These are phyloP conservation scores for Aspergillus sclerotioniger DNA, from an alignment of 495 filamentous ascomycete genomes.

Conservation along the genomic window DNA sequence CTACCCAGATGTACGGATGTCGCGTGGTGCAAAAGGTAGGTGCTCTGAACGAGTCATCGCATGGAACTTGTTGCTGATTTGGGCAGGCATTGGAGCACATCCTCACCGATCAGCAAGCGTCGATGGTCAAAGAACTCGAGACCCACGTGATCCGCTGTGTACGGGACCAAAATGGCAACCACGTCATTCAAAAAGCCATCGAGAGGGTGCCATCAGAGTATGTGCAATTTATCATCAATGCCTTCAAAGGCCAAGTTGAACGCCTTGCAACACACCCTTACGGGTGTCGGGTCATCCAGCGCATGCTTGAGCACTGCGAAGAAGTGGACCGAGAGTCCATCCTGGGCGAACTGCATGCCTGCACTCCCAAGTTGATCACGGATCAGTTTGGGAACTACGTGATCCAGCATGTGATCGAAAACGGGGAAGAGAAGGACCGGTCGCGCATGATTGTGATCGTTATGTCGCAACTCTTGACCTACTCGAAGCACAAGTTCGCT, in stretches of 20 bases:
- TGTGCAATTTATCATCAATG: conserved; percentile 85
- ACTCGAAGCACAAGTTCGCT: conserved; percentile 94
- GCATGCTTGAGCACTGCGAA: conserved; percentile 84
- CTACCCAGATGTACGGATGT: conserved; percentile 91
- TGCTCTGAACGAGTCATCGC: neutral
- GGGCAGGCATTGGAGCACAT: conserved; percentile 84
- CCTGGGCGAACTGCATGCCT: conserved; percentile 74
- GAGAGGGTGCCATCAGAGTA: conserved; percentile 78
- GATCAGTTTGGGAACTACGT: conserved; percentile 98
- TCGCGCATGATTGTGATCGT: conserved; percentile 71
- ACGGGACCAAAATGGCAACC: conserved; percentile 91
- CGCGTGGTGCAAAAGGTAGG: conserved; percentile 90
- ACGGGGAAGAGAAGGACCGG: conserved; percentile 75
- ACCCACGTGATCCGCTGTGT: conserved; percentile 76
- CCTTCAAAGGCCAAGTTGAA: conserved; percentile 78
- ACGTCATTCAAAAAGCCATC: conserved; percentile 94
- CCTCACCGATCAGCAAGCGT: conserved; percentile 83
- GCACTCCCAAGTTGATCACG: conserved; percentile 67
- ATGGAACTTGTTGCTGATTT: conserved; percentile 18
- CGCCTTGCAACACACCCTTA: conserved; percentile 77
- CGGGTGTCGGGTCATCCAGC: conserved; percentile 90
- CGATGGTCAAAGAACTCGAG: conserved; percentile 80
- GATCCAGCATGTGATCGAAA: conserved; percentile 86
- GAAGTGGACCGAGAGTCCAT: conserved; percentile 67
- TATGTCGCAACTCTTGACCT: conserved; percentile 63